A percentile compares a stretch with the other conserved stretches of the same genome.
Evolutionary conservation across 768 basidiomycete genomes (phyloP).

Genomic region (Xerocomus potaroensis): DNA sequence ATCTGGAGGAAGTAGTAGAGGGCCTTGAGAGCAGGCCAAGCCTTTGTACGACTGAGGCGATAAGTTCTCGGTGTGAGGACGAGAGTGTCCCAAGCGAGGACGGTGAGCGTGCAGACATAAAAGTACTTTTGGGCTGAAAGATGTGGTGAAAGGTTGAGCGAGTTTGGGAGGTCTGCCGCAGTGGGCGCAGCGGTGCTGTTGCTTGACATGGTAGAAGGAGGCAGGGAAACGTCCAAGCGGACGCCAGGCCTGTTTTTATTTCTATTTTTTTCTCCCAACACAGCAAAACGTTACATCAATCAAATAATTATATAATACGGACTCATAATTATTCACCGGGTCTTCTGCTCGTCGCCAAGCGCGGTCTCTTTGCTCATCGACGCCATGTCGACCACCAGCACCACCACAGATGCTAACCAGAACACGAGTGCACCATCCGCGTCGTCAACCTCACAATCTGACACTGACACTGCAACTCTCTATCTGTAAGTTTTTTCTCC

Average conservation of each 20-base stretch:
- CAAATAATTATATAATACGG: constrained; percentile 18
- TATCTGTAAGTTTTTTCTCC: constrained; percentile 24
- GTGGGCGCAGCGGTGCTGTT: not conserved
- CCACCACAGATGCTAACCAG: not conserved
- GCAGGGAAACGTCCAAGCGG: not conserved
- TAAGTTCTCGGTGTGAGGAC: constrained; percentile 78
- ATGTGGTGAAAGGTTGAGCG: constrained; percentile 72
- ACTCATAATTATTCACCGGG: not conserved
- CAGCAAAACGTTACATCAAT: constrained; percentile 21
- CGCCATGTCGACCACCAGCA: constrained; percentile 16
- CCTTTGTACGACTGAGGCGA: constrained; percentile 55
- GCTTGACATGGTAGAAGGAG: constrained; percentile 13
- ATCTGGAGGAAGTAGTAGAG: constrained; percentile 70
- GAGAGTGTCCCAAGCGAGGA: constrained; percentile 86
- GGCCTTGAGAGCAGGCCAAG: constrained; percentile 76
- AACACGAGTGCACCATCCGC: constrained; percentile 4
- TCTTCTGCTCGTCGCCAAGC: constrained; percentile 1
- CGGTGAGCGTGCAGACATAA: constrained; percentile 84
- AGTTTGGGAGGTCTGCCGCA: constrained; percentile 44
- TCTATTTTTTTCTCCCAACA: constrained; percentile 10
- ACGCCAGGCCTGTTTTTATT: no score
- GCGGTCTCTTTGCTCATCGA: not conserved
- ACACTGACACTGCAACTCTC: constrained; percentile 20
- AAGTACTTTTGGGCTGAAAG: constrained; percentile 87
- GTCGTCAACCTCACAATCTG: constrained; percentile 1